Conservation (phyloP, 2,329 filamentous ascomycete species). For the Diaporthe citrichinensis region DNA sequence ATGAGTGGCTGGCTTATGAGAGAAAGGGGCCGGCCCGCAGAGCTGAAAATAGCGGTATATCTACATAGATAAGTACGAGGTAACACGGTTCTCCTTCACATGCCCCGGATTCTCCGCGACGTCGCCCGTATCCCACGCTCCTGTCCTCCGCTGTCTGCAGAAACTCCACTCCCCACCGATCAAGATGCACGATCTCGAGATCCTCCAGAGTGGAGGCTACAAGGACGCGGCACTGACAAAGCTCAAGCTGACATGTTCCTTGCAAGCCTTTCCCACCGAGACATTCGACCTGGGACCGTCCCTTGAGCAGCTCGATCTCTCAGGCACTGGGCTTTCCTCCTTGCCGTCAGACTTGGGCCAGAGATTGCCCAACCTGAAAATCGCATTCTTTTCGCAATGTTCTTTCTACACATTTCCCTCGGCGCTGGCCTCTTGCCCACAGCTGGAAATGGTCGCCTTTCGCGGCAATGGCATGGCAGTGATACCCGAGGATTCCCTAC, state of each 20-base stretch:
- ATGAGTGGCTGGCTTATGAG: conserved; percentile 37
- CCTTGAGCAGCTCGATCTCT: conserved; percentile 64
- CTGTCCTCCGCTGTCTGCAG: background rate
- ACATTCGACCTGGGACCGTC: conserved; percentile 57
- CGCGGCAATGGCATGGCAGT: conserved; percentile 60
- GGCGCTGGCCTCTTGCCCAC: conserved; percentile 57
- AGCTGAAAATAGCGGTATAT: conserved; percentile 31
- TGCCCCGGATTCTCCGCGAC: background rate
- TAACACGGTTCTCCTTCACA: background rate
- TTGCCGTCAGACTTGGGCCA: conserved; percentile 56
- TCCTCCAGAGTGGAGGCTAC: conserved; percentile 52
- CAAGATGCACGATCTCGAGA: conserved; percentile 51
- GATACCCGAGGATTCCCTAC: conserved; percentile 58
- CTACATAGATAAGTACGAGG: background rate
- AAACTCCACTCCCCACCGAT: background rate
- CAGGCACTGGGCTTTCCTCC: conserved; percentile 57
- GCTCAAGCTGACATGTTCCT: conserved; percentile 53
- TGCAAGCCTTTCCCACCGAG: conserved; percentile 55
- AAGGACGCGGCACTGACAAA: conserved; percentile 47
- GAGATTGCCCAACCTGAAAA: conserved; percentile 58
- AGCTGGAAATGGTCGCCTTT: conserved; percentile 65
- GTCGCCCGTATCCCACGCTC: background rate
- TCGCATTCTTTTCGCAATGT: conserved; percentile 63
- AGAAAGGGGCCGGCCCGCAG: conserved; percentile 9
- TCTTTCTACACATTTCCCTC: conserved; percentile 58